These are phyloP conservation scores for Penicillium sp. DNA, from an alignment of 2,329 filamentous ascomycete genomes.

Conservation along the genomic window DNA sequence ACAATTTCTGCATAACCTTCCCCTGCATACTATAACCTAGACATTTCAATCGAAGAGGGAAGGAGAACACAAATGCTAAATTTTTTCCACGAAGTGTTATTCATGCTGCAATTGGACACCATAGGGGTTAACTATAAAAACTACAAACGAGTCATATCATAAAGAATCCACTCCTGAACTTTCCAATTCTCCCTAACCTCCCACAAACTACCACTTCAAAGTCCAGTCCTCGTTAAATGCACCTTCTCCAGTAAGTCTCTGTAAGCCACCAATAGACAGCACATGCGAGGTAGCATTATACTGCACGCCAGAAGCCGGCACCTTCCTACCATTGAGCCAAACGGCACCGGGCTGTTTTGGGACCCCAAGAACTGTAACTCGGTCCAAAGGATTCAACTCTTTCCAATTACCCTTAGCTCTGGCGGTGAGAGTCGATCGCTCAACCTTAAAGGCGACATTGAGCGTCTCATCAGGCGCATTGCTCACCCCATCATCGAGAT, in stretches of 20 bases:
- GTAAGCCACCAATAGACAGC: conserved; percentile 53
- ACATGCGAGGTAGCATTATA: conserved; percentile 52
- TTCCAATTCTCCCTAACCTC: neutral
- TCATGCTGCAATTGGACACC: no score
- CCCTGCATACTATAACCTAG: no score
- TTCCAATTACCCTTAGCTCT: conserved; percentile 53
- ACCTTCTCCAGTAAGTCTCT: conserved; percentile 50
- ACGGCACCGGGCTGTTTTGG: conserved; percentile 45
- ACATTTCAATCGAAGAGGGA: no score
- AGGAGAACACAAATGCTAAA: no score
- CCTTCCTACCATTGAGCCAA: conserved; percentile 50
- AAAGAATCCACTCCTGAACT: neutral
- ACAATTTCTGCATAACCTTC: no score
- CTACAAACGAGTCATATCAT: neutral
- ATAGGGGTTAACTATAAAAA: neutral
- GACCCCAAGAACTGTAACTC: conserved; percentile 64
- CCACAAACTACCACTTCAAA: conserved; percentile 50
- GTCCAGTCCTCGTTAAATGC: conserved; percentile 61
- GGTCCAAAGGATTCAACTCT: conserved; percentile 59
- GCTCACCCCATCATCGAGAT: conserved; percentile 74
- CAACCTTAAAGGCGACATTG: conserved; percentile 46
- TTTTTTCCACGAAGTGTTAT: no score
- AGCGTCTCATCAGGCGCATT: conserved; percentile 57
- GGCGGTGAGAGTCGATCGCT: conserved; percentile 47
- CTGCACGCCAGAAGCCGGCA: conserved; percentile 47